These are phyloP conservation scores for Candida pseudoviswanathii DNA, from an alignment of 1,139 yeast species.

Conservation along the genomic window DNA sequence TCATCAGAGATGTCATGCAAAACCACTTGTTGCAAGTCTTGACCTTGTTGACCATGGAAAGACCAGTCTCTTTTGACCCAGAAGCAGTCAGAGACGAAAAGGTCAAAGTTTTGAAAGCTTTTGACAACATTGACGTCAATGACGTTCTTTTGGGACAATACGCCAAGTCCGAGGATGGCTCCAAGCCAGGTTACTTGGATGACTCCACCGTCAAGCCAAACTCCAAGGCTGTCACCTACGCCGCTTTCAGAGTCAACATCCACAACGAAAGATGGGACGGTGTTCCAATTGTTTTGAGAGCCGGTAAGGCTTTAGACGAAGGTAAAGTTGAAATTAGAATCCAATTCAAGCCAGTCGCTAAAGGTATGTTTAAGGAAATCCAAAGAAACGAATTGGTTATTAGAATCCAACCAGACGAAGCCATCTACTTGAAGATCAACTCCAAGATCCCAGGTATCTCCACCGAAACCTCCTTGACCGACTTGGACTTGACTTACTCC, in stretches of 20 bases:
- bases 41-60: constrained; percentile 91
- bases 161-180: constrained; percentile 78
- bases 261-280: constrained; percentile 98
- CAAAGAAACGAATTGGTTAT: constrained; percentile 92
- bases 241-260: constrained; percentile 78
- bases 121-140: constrained; percentile 64
- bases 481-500: constrained; percentile 84
- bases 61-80: constrained; percentile 87
- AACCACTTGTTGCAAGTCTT: constrained; percentile 93
- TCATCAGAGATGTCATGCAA: constrained; percentile 97
- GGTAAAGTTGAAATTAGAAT: constrained; percentile 93
- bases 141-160: constrained; percentile 89
- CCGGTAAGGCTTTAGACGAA: constrained; percentile 93
- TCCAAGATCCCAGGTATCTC: constrained; percentile 92
- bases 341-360: constrained; percentile 85
- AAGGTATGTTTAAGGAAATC: constrained; percentile 78
- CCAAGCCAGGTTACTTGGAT: constrained; percentile 87
- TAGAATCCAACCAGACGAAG: constrained; percentile 93
- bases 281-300: constrained; percentile 92
- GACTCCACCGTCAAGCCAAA: constrained; percentile 85
- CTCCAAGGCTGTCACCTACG: constrained; percentile 90
- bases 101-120: constrained; percentile 85
- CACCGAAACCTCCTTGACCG: constrained; percentile 79
- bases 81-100: constrained; percentile 96
- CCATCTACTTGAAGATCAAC: constrained; percentile 88